phyloP scores from a whole-genome alignment of 208 protist species.

The Trypanosoma caninum region DNA sequence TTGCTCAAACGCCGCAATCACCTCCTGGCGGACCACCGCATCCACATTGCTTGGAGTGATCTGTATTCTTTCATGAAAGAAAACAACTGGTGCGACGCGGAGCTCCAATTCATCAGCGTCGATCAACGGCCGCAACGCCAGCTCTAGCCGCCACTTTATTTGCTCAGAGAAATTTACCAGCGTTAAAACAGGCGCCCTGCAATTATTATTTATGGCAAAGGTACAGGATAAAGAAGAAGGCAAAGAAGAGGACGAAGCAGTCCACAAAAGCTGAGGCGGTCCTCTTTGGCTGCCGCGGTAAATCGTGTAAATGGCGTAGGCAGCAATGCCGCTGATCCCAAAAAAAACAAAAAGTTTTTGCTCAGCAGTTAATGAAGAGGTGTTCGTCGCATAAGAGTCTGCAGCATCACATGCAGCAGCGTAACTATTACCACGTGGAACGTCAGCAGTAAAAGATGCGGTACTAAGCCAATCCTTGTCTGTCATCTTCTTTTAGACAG shows the following conservation, averaged over 20 bases:
- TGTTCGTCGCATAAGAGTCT: background rate
- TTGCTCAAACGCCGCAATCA: constrained; percentile 49
- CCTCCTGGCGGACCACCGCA: constrained; percentile 28
- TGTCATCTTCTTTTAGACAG: background rate
- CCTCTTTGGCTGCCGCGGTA: constrained; percentile 16
- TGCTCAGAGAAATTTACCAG: constrained; percentile 60
- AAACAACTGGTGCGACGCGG: constrained; percentile 42
- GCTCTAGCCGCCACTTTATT: constrained; percentile 16
- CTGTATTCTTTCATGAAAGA: constrained; percentile 53
- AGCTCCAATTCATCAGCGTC: constrained; percentile 28
- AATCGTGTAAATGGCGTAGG: constrained; percentile 28
- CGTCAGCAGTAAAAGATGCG: background rate
- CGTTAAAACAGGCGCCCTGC: constrained; percentile 15
- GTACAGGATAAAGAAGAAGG: background rate
- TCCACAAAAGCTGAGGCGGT: constrained; percentile 44
- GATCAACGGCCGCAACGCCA: constrained; percentile 29
- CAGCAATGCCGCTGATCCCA: constrained; percentile 32
- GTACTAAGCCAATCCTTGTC: constrained; percentile 11
- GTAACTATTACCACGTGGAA: background rate
- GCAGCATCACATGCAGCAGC: background rate
- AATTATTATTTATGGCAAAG: background rate
- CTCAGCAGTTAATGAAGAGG: background rate
- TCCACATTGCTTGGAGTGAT: constrained; percentile 26
- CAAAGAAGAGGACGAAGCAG: background rate
- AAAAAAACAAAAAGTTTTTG: constrained; percentile 22